Percentiles rank a stretch among this genome's conserved stretches.
Conservation (phyloP, 2,329 filamentous ascomycete species). For the Ampelomyces quisqualis region DNA sequence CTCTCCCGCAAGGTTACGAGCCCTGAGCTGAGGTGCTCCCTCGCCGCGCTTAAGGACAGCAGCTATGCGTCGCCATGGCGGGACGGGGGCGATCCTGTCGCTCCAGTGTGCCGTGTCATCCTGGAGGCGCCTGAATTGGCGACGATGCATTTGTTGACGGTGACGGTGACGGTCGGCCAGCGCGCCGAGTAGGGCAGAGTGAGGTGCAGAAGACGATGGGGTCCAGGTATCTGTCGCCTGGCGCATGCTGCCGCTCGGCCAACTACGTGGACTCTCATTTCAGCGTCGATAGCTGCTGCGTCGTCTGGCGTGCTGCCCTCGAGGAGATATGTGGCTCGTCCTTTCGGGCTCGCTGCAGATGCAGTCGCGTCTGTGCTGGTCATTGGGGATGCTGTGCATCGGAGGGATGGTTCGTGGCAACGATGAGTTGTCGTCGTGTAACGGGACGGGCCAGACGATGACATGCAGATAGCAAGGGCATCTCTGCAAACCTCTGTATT, state of each 20-base stretch:
- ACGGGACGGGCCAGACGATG: constrained; percentile 11
- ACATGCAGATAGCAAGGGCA: constrained; percentile 13
- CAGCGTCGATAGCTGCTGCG: constrained; percentile 19
- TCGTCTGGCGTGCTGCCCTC: constrained; percentile 18
- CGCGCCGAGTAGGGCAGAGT: constrained; percentile 28
- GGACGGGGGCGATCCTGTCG: constrained; percentile 23
- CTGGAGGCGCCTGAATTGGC: constrained; percentile 28
- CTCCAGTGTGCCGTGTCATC: constrained; percentile 26
- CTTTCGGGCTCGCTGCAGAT: constrained; percentile 30
- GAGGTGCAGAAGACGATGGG: constrained; percentile 18
- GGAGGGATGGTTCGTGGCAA: constrained; percentile 22
- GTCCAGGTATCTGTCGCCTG: constrained; percentile 5
- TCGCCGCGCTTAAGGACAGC: constrained; percentile 27
- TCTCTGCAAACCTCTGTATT: constrained; percentile 8
- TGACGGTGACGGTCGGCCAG: constrained; percentile 22
- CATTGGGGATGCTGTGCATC: constrained; percentile 33
- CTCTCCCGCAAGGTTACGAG: constrained; percentile 20
- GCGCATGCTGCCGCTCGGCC: constrained; percentile 27
- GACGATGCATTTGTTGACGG: constrained; percentile 31
- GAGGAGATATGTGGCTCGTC: constrained; percentile 14
- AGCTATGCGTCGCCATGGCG: constrained; percentile 27
- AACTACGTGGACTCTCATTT: constrained; percentile 29
- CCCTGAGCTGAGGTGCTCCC: constrained; percentile 34
- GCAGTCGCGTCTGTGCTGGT: constrained; percentile 26
- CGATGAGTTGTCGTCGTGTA: constrained; percentile 22